A percentile compares a stretch with the other conserved stretches of the same genome.
Evolutionary conservation across 2,329 filamentous ascomycete species (phyloP).

Genomic region (Penicillium sp.): DNA sequence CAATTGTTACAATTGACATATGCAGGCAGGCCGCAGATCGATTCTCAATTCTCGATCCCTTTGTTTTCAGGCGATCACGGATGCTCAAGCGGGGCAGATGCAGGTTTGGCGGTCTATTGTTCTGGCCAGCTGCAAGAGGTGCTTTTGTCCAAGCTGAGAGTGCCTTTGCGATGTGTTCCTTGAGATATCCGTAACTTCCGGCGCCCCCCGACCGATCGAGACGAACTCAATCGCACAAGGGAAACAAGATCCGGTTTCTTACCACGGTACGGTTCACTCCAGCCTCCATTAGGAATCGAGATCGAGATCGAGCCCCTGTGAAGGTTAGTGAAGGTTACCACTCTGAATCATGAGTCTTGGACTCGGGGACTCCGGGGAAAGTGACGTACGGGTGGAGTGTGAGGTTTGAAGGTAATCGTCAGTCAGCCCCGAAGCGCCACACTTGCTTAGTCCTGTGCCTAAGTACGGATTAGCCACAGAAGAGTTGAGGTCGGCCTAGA

Average conservation of each 20-base stretch:
- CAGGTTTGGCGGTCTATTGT: neutral
- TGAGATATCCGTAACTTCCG: slow-evolving; percentile 14
- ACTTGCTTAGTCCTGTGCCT: neutral
- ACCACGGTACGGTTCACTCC: neutral
- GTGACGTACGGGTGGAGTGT: neutral
- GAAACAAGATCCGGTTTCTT: neutral
- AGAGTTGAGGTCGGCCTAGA: too few species aligned
- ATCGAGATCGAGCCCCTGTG: neutral
- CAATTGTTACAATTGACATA: neutral
- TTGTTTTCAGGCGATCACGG: slow-evolving; percentile 9
- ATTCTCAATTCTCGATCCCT: neutral
- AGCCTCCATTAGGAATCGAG: neutral
- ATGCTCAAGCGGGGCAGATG: slow-evolving; percentile 1
- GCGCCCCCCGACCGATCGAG: slow-evolving; percentile 20
- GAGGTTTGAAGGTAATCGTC: neutral
- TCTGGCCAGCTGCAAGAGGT: neutral
- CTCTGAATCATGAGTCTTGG: neutral
- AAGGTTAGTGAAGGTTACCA: neutral
- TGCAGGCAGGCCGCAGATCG: slow-evolving; percentile 11
- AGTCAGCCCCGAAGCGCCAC: neutral
- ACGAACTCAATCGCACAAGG: slow-evolving; percentile 15
- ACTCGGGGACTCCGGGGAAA: neutral
- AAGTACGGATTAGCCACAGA: neutral
- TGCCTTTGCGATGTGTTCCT: slow-evolving; percentile 12
- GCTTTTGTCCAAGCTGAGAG: neutral